Conservation (phyloP, 257 asterid species). For the Rehmannia glutinosa region DNA sequence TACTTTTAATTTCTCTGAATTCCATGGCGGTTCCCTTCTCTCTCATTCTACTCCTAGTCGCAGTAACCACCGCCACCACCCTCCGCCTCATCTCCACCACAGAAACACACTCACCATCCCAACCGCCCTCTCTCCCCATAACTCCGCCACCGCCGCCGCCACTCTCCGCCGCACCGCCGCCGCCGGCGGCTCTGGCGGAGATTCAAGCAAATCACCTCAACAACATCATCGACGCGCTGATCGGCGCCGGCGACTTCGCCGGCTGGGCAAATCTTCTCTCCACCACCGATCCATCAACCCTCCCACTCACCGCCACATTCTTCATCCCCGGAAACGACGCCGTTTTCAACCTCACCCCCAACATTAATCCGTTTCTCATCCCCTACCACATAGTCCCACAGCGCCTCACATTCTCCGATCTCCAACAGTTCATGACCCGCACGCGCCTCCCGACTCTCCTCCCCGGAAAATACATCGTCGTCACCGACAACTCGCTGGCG, state of each 20-base stretch:
- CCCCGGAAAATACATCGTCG: conserved; percentile 41
- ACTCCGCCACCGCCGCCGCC: conserved; percentile 17
- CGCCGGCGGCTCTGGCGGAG: conserved; percentile 18
- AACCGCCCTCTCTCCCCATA: conserved; percentile 4
- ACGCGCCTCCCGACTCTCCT: conserved; percentile 65
- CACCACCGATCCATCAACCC: conserved; percentile 36
- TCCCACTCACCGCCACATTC: conserved; percentile 61
- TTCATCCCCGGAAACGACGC: conserved; percentile 60
- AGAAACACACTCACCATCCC: neutral
- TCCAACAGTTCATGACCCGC: conserved; percentile 14
- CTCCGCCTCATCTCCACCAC: conserved; percentile 2
- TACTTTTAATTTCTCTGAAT: too few species aligned
- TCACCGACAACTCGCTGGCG: conserved; percentile 41
- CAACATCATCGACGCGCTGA: conserved; percentile 51
- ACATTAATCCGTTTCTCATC: conserved; percentile 22
- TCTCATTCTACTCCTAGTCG: conserved; percentile 13
- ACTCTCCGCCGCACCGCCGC: conserved; percentile 8
- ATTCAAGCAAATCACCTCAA: conserved; percentile 32
- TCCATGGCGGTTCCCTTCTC: conserved; percentile 21
- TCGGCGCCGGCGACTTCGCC: conserved; percentile 53
- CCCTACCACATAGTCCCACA: conserved; percentile 68
- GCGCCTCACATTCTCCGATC: conserved; percentile 61
- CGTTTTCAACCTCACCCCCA: conserved; percentile 30
- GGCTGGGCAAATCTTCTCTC: conserved; percentile 58
- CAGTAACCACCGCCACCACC: conserved; percentile 21